Base-by-base conservation (phyloP, 2,329 filamentous ascomycete genomes). In the Leptoxyphium fumago region DNA sequence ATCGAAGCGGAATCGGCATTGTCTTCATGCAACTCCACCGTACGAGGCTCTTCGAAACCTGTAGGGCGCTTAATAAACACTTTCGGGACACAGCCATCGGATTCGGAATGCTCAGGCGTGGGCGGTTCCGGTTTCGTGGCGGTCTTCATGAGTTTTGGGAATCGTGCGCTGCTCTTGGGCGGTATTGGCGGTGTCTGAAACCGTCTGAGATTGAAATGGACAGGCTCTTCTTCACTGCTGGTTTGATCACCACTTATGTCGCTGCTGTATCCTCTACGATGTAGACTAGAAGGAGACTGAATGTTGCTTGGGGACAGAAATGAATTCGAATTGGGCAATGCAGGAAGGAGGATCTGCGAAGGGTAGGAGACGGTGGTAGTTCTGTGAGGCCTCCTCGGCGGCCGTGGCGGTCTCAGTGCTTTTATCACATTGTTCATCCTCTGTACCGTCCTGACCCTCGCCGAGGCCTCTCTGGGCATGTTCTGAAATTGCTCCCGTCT, bases 161-260 rank as follows among this genome's bases (percentile, higher is more conserved):
- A 15, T 9, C 15, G 11, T 36, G 32, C 11, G 32, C 32, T 15
- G 32, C 32, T 36, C 11, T 15, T 36, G 13, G 11, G 32, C 9
- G 11, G 32, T 5, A 15, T 15, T 13, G 15, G 32, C 5, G 13
- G 32, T 36, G 32, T 4, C 32, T 36, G 32, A 5, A 36, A 36
- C 4, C 32, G 32, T 15, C 32, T 13, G 3, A 36, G 11, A 36
- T 13, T 15, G 32, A 36, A 36, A 36, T 15, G 11, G 9, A 13
- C 32, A 36, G 32, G 15, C 15, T 56, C 49, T 11, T 53, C 56
- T n/a, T 55, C 55, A 42, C 57, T 61, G 44, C 55, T 55, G 5
- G 56, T 58, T 40, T 61, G 58, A 46, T 61, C 58, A 18, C 53
- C 55, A 28, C 52, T 58, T 29, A 61, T 55, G 42, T 61, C 58